A percentile compares a stretch with the other conserved stretches of the same genome.
phyloP scores from a whole-genome alignment of 352 stramenopile species.

The Pseudoperonospora humuli region DNA sequence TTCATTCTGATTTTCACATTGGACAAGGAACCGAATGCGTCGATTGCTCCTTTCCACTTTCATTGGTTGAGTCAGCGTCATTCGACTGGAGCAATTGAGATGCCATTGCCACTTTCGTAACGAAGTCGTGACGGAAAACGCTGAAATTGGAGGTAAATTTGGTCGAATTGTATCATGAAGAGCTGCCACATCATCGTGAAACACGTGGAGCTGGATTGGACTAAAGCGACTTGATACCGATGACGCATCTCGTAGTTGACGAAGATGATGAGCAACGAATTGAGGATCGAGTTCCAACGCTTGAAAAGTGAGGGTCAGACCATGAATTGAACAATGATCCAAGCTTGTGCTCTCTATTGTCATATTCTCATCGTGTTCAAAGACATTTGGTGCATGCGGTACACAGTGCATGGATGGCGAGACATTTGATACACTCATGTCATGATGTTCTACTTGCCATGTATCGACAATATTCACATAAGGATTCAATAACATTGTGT shows the following conservation, averaged over 20 bases:
- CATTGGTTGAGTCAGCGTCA: constrained; percentile 9
- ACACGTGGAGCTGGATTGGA: constrained; percentile 40
- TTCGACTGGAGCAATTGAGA: constrained; percentile 31
- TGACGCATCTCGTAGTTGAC: constrained; percentile 37
- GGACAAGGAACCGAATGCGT: constrained; percentile 20
- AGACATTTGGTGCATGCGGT: no score
- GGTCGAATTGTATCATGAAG: neutral
- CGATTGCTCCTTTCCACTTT: no score
- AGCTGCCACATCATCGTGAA: constrained; percentile 23
- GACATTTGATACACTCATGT: no score
- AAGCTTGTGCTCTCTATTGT: neutral
- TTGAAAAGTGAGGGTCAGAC: constrained; percentile 40
- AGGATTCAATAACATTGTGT: neutral
- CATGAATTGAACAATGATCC: neutral
- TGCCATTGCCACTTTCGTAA: constrained; percentile 37
- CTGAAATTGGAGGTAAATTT: neutral
- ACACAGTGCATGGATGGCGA: neutral
- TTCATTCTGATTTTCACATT: constrained; percentile 22
- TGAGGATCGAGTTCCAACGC: constrained; percentile 30
- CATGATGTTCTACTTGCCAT: neutral
- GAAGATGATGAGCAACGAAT: constrained; percentile 31
- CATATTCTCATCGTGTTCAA: neutral
- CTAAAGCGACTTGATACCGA: constrained; percentile 42
- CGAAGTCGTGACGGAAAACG: constrained; percentile 42
- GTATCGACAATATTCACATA: neutral